Conservation (phyloP, 257 asterid genomes). For the Solanum gandarillasii region DNA sequence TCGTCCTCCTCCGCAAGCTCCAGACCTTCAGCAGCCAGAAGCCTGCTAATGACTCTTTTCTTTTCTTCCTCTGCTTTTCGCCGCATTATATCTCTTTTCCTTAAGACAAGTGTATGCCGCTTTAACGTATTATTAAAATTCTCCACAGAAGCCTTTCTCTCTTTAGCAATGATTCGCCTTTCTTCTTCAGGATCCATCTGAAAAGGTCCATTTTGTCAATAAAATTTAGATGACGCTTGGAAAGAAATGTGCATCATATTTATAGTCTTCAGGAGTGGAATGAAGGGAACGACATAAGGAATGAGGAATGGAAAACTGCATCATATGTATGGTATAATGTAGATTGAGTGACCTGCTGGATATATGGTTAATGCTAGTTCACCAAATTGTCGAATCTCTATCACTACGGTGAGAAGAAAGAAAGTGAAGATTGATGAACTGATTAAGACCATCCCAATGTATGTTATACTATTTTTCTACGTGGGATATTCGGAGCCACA, state of each 20-base stretch:
- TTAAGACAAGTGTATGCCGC: conserved; percentile 71
- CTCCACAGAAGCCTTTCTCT: conserved; percentile 66
- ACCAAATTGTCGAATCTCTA: background rate
- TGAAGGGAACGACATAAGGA: background rate
- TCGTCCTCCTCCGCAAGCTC: conserved; percentile 74
- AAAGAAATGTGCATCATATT: background rate
- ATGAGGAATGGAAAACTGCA: background rate
- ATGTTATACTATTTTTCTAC: background rate
- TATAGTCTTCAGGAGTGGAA: background rate
- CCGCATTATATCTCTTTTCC: conserved; percentile 69
- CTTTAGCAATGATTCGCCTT: conserved; percentile 72
- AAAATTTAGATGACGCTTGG: background rate
- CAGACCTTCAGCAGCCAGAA: conserved; percentile 92
- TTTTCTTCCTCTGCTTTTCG: conserved; percentile 74
- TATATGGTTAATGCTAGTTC: background rate
- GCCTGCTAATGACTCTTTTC: conserved; percentile 51
- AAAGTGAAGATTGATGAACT: background rate
- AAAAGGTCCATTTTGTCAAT: background rate
- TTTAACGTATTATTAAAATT: conserved; percentile 59
- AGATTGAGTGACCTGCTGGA: background rate
- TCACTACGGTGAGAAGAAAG: background rate
- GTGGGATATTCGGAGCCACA: background rate
- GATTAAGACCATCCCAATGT: background rate
- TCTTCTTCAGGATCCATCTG: conserved; percentile 92
- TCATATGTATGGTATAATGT: background rate